Conservation (phyloP, 2,329 filamentous ascomycete species). For the Trichoderma hamatum region DNA sequence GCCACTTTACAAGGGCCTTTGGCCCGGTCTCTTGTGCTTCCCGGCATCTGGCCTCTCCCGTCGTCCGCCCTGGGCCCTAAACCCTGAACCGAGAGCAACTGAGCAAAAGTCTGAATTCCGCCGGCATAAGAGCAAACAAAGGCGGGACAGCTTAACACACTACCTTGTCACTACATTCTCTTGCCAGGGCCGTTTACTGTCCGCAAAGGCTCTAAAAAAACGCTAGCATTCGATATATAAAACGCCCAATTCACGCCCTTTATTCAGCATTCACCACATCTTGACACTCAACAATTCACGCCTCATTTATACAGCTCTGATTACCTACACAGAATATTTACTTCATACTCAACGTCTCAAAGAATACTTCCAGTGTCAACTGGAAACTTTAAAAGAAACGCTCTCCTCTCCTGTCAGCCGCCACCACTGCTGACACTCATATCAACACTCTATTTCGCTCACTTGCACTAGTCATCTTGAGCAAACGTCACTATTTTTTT, state of each 20-base stretch:
- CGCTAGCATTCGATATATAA: constrained; percentile 18
- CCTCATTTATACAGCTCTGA: not conserved
- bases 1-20: not conserved
- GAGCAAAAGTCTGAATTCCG: not conserved
- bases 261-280: not conserved
- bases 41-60: constrained; percentile 20
- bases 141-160: not conserved
- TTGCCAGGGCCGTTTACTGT: not conserved
- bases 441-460: not conserved
- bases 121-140: constrained; percentile 18
- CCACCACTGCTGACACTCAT: constrained; percentile 15
- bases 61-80: not conserved
- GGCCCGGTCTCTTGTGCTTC: constrained; percentile 1
- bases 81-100: not conserved
- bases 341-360: not conserved
- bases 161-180: not conserved
- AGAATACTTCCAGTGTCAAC: not conserved
- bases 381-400: constrained; percentile 10
- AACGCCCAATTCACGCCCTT: constrained; percentile 5
- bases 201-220: not conserved
- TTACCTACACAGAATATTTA: not conserved
- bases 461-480: not conserved
- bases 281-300: constrained; percentile 1
- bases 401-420: constrained; percentile 18
- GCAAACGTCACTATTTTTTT: not conserved